Percentiles rank a stretch among this genome's conserved stretches.
Evolutionary conservation across 2,329 filamentous ascomycete species (phyloP).

Genomic region (Elsinoe arachidis): DNA sequence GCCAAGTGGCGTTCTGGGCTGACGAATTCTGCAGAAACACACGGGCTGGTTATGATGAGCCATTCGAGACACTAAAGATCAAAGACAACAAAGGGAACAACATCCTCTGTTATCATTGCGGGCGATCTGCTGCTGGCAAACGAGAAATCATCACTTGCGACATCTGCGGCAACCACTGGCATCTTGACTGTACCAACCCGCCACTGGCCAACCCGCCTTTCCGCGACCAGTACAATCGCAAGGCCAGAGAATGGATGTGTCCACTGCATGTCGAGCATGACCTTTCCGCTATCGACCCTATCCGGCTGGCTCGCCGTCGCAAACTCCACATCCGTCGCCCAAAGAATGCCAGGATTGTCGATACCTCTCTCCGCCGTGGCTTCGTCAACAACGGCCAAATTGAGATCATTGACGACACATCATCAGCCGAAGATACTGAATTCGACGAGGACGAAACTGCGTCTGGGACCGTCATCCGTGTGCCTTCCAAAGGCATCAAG

Average conservation of each 20-base stretch:
- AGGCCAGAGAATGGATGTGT: constrained; percentile 73
- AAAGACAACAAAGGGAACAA: constrained; percentile 64
- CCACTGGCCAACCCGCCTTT: constrained; percentile 72
- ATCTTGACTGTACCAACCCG: constrained; percentile 84
- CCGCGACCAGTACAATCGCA: constrained; percentile 39
- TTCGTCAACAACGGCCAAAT: constrained; percentile 45
- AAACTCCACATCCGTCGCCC: constrained; percentile 42
- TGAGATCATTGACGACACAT: constrained; percentile 35
- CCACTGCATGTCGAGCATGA: constrained; percentile 77
- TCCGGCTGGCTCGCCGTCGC: constrained; percentile 19
- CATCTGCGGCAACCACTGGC: constrained; percentile 73
- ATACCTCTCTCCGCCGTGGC: constrained; percentile 50
- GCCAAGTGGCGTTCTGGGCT: constrained; percentile 8
- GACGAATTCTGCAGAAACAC: constrained; percentile 19
- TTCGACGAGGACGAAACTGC: constrained; percentile 35
- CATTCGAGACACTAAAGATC: constrained; percentile 23
- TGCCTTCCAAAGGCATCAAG: constrained; percentile 40
- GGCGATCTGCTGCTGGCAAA: constrained; percentile 52
- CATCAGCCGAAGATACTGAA: constrained; percentile 37
- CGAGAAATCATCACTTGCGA: constrained; percentile 80
- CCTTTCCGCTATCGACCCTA: constrained; percentile 48
- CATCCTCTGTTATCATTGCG: constrained; percentile 71
- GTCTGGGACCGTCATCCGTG: constrained; percentile 34
- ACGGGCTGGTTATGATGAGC: constrained; percentile 38
- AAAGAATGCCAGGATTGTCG: constrained; percentile 40